These are phyloP conservation scores for Malassezia nana DNA, from an alignment of 1,284 basidiomycete species.

Conservation along the genomic window DNA sequence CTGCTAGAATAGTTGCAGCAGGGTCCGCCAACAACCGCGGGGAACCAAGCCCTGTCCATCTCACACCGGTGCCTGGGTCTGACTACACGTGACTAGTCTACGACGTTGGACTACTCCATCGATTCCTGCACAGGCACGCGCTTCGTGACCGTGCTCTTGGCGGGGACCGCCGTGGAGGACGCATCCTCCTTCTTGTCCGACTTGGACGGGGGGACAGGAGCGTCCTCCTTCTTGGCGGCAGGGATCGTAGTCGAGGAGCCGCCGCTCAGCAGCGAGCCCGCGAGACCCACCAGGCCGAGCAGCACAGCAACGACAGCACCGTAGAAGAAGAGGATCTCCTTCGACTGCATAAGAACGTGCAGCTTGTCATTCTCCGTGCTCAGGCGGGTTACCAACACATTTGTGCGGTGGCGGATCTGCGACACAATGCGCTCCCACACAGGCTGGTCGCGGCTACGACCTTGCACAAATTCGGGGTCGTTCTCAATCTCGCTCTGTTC, in stretches of 20 bases:
- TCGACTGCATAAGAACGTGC: constrained; percentile 36
- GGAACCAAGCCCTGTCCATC: not conserved
- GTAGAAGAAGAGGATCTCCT: constrained; percentile 33
- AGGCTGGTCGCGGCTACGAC: constrained; percentile 21
- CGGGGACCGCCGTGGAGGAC: constrained; percentile 13
- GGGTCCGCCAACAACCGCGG: not conserved
- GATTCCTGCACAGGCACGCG: constrained; percentile 2
- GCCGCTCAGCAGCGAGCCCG: constrained; percentile 30
- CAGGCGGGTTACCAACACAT: constrained; percentile 24
- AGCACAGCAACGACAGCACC: constrained; percentile 33
- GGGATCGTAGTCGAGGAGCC: constrained; percentile 5
- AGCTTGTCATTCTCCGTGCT: constrained; percentile 21
- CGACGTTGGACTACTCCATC: not conserved
- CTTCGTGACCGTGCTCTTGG: constrained; percentile 10
- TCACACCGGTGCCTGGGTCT: not conserved
- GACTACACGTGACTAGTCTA: not conserved
- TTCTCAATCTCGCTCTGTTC: constrained; percentile 24
- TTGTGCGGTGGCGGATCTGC: constrained; percentile 25
- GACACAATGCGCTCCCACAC: constrained; percentile 11
- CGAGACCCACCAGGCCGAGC: constrained; percentile 29
- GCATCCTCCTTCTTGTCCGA: constrained; percentile 2
- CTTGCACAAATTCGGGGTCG: constrained; percentile 12
- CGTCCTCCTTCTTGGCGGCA: constrained; percentile 15
- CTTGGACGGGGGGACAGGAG: not conserved
- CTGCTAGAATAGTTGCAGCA: not conserved